A percentile compares a stretch with the other conserved stretches of the same genome.
Evolutionary conservation across 805 yeast species (phyloP).

Genomic region (Saturnispora quitensis): DNA sequence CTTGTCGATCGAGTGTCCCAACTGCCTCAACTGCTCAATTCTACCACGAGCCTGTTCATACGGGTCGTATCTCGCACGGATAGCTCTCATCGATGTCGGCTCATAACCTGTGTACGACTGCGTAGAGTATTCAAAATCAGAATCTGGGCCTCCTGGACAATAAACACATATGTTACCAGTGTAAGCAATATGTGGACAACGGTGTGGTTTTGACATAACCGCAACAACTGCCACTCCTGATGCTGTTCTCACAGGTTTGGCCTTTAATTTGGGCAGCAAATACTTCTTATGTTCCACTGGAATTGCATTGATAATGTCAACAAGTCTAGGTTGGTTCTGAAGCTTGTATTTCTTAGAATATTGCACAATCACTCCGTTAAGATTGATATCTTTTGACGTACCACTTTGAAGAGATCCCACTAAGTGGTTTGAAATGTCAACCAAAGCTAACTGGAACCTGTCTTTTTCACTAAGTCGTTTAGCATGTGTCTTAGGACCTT

Average conservation of each 20-base stretch:
- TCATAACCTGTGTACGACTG: slow-evolving; percentile 98
- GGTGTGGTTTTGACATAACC: slow-evolving; percentile 97
- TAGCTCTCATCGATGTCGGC: slow-evolving; percentile 99
- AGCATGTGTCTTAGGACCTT: slow-evolving; percentile 39
- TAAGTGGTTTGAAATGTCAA: slow-evolving; percentile 81
- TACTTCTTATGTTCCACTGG: slow-evolving; percentile 95
- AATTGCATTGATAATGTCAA: slow-evolving; percentile 89
- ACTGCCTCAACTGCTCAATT: slow-evolving; percentile 86
- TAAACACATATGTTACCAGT: slow-evolving; percentile 98
- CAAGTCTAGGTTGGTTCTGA: slow-evolving; percentile 85
- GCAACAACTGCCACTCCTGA: slow-evolving; percentile 99
- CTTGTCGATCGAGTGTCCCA: slow-evolving; percentile 94
- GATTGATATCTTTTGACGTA: slow-evolving; percentile 67
- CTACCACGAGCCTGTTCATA: slow-evolving; percentile 98
- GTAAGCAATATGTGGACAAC: slow-evolving; percentile 98
- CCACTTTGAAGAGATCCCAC: slow-evolving; percentile 56
- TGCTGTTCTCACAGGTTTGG: slow-evolving; percentile 98
- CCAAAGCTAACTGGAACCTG: slow-evolving; percentile 84
- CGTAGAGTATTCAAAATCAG: slow-evolving; percentile 95
- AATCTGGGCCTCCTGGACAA: slow-evolving; percentile 99
- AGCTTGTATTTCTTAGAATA: slow-evolving; percentile 85
- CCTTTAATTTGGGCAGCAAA: slow-evolving; percentile 84
- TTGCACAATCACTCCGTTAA: slow-evolving; percentile 81
- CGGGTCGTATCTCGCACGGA: slow-evolving; percentile 95
- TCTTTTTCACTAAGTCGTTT: slow-evolving; percentile 86